Base-by-base conservation (phyloP, 352 stramenopile genomes). In the Globisporangium nunn region DNA sequence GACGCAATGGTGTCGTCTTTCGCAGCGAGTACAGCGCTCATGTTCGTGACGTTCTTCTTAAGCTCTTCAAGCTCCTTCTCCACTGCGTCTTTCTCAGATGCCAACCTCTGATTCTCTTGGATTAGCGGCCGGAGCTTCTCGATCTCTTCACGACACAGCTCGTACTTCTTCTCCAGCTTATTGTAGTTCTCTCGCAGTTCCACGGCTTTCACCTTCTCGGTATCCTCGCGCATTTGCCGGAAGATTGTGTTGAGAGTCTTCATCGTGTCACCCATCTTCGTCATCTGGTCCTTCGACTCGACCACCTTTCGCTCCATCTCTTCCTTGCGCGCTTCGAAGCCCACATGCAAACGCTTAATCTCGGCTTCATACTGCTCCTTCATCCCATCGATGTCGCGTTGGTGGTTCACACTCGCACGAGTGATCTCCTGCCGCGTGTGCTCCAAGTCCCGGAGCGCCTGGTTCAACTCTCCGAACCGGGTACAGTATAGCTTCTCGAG, bases 201-300 rank as follows among this genome's bases (percentile, higher is more conserved):
- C 2, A 93, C 71, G 2, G 87, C 89, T 30, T 92, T 93, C 28
- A 96, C 75, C 30, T 91, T 91, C 39, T 96, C 87, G 0, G 75
- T 92, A 50, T 98, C 88, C 45, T 91, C 75, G 12, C 95, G 91
- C 87, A 98, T 98, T 41, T 97, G 88, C 2, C 83, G 70, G 54
- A 98, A 98, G 31, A 98, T 95, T 2, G 80, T 93, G 64, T 97
- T 97, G 0, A 98, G 72, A 15, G 89, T 93, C 52, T 92, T 93
- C 68, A 98, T 91, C 2, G 89, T 97, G 52, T 98, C 90, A 7
- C 77, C 74, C 88, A 98, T 97, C 51, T 94, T 93, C 28, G 75
- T 71, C 62, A 91, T 78, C 58, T 96, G 78, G 2, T 93, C 78
- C 57, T 94, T 91, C 2, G 77, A 76, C 11, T 93, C 79, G 0